Evolutionary conservation across 2,329 filamentous ascomycete species (phyloP).

Genomic region (Thermoascus crustaceus): DNA sequence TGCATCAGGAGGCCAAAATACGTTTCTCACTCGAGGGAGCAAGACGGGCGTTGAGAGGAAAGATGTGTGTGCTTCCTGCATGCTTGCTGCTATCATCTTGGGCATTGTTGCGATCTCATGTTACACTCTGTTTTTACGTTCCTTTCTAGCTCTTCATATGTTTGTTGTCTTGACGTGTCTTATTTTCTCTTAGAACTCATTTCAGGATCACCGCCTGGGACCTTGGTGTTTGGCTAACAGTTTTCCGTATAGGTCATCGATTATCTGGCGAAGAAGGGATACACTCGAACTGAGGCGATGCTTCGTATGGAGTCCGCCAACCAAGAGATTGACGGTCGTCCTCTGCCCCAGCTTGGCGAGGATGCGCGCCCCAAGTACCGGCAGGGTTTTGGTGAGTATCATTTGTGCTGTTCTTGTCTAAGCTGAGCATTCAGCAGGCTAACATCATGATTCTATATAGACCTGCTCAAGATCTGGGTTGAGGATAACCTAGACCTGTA

Average conservation of each 20-base stretch:
- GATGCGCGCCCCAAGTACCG: conserved; percentile 72
- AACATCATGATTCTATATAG: conserved; percentile 26
- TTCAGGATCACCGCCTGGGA: too few relatives aligned
- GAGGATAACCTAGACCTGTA: conserved; percentile 91
- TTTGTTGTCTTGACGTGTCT: too few relatives aligned
- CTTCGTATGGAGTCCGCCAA: conserved; percentile 84
- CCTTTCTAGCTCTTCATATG: too few relatives aligned
- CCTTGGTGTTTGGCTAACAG: too few relatives aligned
- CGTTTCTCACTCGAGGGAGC: too few relatives aligned
- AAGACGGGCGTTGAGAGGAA: too few relatives aligned
- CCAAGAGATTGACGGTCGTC: conserved; percentile 70
- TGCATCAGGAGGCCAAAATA: too few relatives aligned
- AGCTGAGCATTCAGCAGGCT: conserved; percentile 14
- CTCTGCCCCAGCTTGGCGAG: conserved; percentile 57
- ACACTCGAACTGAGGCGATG: conserved; percentile 83
- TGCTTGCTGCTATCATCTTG: too few relatives aligned
- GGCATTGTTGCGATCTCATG: too few relatives aligned
- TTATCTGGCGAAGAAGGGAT: conserved; percentile 91
- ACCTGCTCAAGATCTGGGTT: conserved; percentile 69
- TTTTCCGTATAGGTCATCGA: conserved; percentile 64
- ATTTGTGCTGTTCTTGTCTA: not conserved
- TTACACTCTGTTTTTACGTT: too few relatives aligned
- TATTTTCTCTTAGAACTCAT: too few relatives aligned
- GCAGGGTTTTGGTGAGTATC: conserved; percentile 54
- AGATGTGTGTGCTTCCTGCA: too few relatives aligned